Percentiles rank a stretch among this genome's conserved stretches.
Evolutionary conservation across 352 stramenopile species (phyloP).

Genomic region (Globisporangium iwayamae): DNA sequence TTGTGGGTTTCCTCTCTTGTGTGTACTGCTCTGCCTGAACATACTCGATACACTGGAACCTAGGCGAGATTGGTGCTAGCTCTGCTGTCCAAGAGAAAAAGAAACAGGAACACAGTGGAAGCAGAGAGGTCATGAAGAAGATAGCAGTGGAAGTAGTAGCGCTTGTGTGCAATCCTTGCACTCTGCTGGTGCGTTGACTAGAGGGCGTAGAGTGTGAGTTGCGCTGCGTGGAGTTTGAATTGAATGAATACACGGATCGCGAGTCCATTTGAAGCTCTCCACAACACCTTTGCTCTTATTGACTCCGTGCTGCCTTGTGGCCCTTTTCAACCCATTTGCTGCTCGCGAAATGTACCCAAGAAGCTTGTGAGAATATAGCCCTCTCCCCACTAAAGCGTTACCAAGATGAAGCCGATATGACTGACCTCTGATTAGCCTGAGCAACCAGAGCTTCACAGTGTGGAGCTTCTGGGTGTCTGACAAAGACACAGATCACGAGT

Average conservation of each 20-base stretch:
- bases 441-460: no score
- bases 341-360: neutral
- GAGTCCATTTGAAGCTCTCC: neutral
- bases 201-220: no score
- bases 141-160: neutral
- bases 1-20: conserved; percentile 32
- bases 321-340: neutral
- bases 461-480: no score
- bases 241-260: neutral
- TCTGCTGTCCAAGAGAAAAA: neutral
- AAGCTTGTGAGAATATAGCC: no score
- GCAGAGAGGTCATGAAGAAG: neutral
- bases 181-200: no score
- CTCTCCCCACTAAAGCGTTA: neutral
- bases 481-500: no score
- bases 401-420: neutral
- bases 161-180: no score
- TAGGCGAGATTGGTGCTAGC: neutral
- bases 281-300: neutral
- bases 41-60: neutral
- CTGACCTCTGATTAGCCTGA: no score
- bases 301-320: neutral
- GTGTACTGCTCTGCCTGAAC: neutral
- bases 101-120: no score
- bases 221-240: neutral